phyloP scores from a whole-genome alignment of 202 grass and related monocot genomes.

The Setaria viridis region DNA sequence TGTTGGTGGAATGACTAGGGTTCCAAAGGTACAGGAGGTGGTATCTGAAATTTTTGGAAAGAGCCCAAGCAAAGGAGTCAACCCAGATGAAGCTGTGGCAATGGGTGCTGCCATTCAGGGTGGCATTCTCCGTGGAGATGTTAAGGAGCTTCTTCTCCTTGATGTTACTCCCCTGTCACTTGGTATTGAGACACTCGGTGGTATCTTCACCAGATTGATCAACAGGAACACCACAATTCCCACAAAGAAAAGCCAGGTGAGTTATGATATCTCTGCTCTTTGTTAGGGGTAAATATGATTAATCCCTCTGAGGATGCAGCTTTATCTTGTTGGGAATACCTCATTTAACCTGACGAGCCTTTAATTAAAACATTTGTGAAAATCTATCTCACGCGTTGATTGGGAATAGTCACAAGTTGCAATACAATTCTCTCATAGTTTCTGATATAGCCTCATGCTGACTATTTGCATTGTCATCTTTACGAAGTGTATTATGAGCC shows the following conservation, averaged over 20 bases:
- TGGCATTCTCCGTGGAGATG: constrained; percentile 94
- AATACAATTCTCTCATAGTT: neutral
- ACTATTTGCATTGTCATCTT: neutral
- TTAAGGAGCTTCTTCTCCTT: constrained; percentile 92
- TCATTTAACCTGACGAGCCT: neutral
- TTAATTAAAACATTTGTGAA: neutral
- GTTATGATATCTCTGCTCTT: neutral
- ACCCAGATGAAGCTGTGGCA: constrained; percentile 94
- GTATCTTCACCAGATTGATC: constrained; percentile 95
- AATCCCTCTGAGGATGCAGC: neutral
- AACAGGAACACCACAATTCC: constrained; percentile 97
- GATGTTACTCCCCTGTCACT: constrained; percentile 96
- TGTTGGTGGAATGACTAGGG: constrained; percentile 98
- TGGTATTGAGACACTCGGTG: constrained; percentile 97
- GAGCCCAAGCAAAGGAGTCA: constrained; percentile 90
- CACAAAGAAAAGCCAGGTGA: constrained; percentile 93
- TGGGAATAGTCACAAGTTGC: neutral
- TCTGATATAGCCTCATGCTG: neutral
- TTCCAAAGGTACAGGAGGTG: constrained; percentile 93
- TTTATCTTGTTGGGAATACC: neutral
- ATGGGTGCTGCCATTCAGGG: constrained; percentile 92
- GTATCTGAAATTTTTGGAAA: constrained; percentile 90
- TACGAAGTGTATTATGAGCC: neutral
- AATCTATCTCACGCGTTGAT: neutral
- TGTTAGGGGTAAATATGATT: neutral